Evolutionary conservation across 2,329 filamentous ascomycete species (phyloP).

Genomic region (Penicillium sp.): DNA sequence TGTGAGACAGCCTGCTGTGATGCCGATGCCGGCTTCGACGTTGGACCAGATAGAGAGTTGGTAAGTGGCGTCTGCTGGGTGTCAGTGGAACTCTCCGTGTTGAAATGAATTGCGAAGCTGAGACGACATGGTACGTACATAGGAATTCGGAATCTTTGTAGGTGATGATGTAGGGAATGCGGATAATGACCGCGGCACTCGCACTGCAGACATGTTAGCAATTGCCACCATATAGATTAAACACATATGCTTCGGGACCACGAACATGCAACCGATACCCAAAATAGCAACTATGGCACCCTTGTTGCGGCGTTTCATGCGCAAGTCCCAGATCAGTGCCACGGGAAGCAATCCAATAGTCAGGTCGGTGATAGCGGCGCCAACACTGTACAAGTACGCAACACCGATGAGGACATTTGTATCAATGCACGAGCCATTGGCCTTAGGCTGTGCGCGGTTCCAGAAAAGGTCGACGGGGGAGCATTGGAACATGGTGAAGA

Average conservation of each 20-base stretch:
- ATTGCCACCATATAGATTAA: constrained; percentile 12
- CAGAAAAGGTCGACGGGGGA: constrained; percentile 50
- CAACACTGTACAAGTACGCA: constrained; percentile 50
- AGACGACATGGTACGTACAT: constrained; percentile 13
- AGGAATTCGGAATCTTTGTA: constrained; percentile 23
- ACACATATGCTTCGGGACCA: constrained; percentile 13
- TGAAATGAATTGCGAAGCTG: background rate
- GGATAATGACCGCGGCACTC: constrained; percentile 25
- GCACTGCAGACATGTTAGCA: constrained; percentile 16
- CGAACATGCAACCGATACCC: constrained; percentile 51
- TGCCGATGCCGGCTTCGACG: constrained; percentile 33
- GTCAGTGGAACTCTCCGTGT: constrained; percentile 15
- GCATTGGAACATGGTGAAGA: constrained; percentile 52
- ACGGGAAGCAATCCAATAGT: constrained; percentile 52
- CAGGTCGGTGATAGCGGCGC: constrained; percentile 47
- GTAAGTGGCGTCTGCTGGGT: constrained; percentile 37
- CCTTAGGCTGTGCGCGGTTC: constrained; percentile 23
- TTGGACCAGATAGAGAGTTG: constrained; percentile 42
- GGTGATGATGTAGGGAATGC: constrained; percentile 19
- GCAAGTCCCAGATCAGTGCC: constrained; percentile 53
- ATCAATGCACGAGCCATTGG: constrained; percentile 42
- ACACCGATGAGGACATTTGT: constrained; percentile 49
- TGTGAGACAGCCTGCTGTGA: constrained; percentile 35
- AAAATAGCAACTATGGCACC: constrained; percentile 51
- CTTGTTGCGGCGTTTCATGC: constrained; percentile 53